Evolutionary conservation across 2,329 filamentous ascomycete genomes (phyloP).

Genomic region (Fusarium staphyleae): DNA sequence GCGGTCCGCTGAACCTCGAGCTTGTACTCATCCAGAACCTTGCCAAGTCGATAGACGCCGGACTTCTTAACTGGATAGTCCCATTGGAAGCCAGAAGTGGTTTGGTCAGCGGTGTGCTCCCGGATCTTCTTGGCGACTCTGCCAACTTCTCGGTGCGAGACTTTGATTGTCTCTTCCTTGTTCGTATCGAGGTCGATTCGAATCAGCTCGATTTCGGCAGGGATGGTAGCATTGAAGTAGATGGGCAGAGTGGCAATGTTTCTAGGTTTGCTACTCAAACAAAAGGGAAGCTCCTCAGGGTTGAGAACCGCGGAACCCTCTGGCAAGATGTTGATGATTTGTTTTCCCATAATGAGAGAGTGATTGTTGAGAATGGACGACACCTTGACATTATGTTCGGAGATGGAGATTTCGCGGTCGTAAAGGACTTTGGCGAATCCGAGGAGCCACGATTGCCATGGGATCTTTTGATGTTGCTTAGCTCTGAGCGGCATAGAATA

Average conservation of each 20-base stretch:
- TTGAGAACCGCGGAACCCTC: slow-evolving; percentile 95
- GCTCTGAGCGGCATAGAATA: background rate
- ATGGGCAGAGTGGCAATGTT: slow-evolving; percentile 76
- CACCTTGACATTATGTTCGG: slow-evolving; percentile 90
- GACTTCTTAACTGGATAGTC: slow-evolving; percentile 82
- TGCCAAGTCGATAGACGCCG: slow-evolving; percentile 84
- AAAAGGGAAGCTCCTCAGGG: slow-evolving; percentile 80
- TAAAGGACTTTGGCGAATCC: slow-evolving; percentile 82
- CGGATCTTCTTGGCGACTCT: slow-evolving; percentile 74
- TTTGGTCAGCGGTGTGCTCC: slow-evolving; percentile 69
- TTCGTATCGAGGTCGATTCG: slow-evolving; percentile 85
- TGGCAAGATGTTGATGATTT: slow-evolving; percentile 96
- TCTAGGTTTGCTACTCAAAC: slow-evolving; percentile 70
- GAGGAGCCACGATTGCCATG: slow-evolving; percentile 75
- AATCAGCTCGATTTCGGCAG: slow-evolving; percentile 86
- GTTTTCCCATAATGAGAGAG: slow-evolving; percentile 92
- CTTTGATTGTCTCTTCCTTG: slow-evolving; percentile 78
- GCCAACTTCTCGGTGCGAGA: slow-evolving; percentile 76
- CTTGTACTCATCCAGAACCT: slow-evolving; percentile 91
- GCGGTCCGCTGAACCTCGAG: slow-evolving; percentile 83
- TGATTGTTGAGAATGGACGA: slow-evolving; percentile 88
- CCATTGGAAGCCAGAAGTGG: slow-evolving; percentile 69
- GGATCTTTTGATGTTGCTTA: slow-evolving; percentile 62
- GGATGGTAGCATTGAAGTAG: slow-evolving; percentile 91
- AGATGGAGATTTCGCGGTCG: slow-evolving; percentile 90